phyloP scores from a whole-genome alignment of 108 stramenopile genomes.

The Cylindrotheca fusiformis region DNA sequence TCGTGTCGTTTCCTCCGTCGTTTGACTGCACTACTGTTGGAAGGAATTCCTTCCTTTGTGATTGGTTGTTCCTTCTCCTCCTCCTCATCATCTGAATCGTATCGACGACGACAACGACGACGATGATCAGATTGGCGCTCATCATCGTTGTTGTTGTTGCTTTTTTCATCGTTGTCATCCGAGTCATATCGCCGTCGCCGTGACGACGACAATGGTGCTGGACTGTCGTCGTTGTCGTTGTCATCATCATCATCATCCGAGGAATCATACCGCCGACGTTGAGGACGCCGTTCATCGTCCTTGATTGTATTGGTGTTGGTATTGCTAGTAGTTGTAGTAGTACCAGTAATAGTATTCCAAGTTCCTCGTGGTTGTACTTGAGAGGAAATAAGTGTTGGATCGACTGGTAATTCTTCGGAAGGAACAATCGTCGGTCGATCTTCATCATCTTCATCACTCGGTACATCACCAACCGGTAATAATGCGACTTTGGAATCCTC shows the following conservation, averaged over 20 bases:
- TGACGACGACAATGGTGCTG: not conserved
- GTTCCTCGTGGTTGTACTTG: conserved; percentile 2
- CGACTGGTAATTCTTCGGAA: conserved; percentile 10
- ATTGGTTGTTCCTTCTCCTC: not conserved
- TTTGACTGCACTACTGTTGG: not conserved
- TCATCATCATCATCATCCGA: conserved; percentile 19
- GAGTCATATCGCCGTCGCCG: conserved; percentile 8
- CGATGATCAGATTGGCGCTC: not conserved
- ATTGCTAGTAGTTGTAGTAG: not conserved
- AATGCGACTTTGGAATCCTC: conserved; percentile 7
- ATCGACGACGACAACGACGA: not conserved
- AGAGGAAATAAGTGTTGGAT: too few relatives aligned
- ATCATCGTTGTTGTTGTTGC: not conserved
- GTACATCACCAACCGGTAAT: not conserved
- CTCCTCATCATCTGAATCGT: conserved; percentile 19
- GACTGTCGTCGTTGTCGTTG: not conserved
- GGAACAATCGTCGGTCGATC: conserved; percentile 29
- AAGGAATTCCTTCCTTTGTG: not conserved
- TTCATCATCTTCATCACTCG: conserved; percentile 18
- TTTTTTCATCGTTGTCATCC: not conserved
- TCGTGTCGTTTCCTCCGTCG: not conserved
- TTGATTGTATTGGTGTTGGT: conserved; percentile 49
- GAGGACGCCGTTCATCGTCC: conserved; percentile 27
- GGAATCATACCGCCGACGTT: conserved; percentile 18
- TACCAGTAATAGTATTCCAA: conserved; percentile 9